Base-by-base conservation (phyloP, 192 early-diverging fungal species). In the Umbelopsis sp. region DNA sequence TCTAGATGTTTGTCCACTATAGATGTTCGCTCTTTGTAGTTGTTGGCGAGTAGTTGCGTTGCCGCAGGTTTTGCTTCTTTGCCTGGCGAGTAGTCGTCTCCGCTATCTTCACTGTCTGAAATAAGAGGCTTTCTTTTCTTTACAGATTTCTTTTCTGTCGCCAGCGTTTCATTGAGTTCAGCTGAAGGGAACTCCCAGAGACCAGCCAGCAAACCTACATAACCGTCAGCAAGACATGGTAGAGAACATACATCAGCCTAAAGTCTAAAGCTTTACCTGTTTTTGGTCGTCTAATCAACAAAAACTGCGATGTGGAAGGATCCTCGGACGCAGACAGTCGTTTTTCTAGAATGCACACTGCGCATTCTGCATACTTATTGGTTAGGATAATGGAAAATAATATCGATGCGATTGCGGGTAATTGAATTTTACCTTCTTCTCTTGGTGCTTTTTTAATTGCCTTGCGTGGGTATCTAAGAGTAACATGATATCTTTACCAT, bases 151-250 rank as follows among this genome's bases (percentile, higher is more conserved):
- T 49, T 67, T 45, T 44, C 13, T 46, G 46, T 20, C 44, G 23
- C 47, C 5, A 49, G 58, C 25, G 74, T 23, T 58, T 77, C 81
- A 46, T 71, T 55, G 13, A 80, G 72, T 22, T 84, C 83, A 1
- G 82, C 69, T 1, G 74, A 74, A 6, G 89, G 88, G 69, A 92
- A 93, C 73, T 93, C 91, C 91, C 91, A 93, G 33, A 93, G 80
- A 6, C 91, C 91, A 30, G 90, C 91, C 16, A 93, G 51, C 35
- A 93, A 73, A 3, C 91, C 76, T 78, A 53, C 21, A 45, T 23
- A 4, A 37, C 23, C n/a, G 12, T 47, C 20, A 35, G 12, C 44
- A 22, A 48, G 20, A 16, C 10, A 2, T n/a, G 9, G 20, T 13
- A 37, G 3, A 27, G 27, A 45, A 16, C 35, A 18, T 30, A 30